Base-by-base conservation (phyloP, 169 alveolate species). In the Miamiensis avidus region DNA sequence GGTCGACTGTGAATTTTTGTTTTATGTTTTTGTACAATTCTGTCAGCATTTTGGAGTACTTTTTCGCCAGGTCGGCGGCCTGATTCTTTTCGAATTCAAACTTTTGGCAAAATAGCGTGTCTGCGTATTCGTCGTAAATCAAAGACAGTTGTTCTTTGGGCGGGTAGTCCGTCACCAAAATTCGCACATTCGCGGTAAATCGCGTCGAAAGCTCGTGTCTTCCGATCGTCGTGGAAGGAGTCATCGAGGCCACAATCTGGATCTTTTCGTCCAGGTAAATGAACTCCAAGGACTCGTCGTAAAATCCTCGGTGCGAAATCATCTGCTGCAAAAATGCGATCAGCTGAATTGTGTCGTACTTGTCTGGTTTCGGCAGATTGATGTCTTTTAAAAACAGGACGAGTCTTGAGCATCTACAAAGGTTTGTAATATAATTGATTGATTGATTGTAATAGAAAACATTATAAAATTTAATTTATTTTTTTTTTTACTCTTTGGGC, bases 321-420 rank as follows among this genome's bases (percentile, higher is more conserved):
- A 95, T 87, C 92, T 96, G 94, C 88, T 96, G 96, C 30, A 97
- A 81, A 93, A 96, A 95, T 75, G 98, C 96, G 29, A 97, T 96
- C 65, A 97, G 84, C 86, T 97, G 95, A 25, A 96, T 96, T 25
- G 99, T 97, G 72, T 94, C 93, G 86, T 97, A 97, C 86, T 94
- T 95, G 90, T 97, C 99, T 28, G 99, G 99, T 72, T 96, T 96
- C 34, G 99, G 98, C 75, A 97, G 87, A 86, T 97, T 97, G 86
- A 97, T 95, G 85, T 97, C 99, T 86, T 97, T 96, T 87, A 97
- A 83, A 83, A 95, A 96, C 75, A 96, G 76, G 1, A 97, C 94
- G 65, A 96, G 89, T 76, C 97, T 91, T 29, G 95, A 87, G n/a
- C 97, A 91, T n/a, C n/a, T n/a, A n/a, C n/a, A n/a, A n/a, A n/a